Conservation (phyloP, 1,139 yeast genomes). For the Petasospora rhodanensis region DNA sequence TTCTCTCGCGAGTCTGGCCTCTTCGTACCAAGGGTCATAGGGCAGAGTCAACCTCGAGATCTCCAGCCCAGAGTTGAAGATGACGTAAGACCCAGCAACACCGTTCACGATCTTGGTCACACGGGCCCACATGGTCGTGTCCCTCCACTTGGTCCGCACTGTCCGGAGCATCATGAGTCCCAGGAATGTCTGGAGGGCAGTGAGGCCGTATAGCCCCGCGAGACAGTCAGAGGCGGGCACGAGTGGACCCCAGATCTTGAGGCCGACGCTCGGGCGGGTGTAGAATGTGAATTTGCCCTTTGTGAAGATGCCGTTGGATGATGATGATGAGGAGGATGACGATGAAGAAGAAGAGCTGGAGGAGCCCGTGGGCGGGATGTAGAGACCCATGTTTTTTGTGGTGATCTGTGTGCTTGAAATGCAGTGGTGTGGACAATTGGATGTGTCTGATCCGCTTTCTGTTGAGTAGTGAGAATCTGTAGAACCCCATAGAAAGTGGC, state of each 20-base stretch:
- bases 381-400: no score
- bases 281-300: slow-evolving; percentile 23
- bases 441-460: no score
- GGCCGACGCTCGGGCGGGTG: slow-evolving; percentile 50
- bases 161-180: slow-evolving; percentile 33
- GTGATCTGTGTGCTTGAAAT: no score
- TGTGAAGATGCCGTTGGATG: no score
- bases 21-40: slow-evolving; percentile 64
- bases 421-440: no score
- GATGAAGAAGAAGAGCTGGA: no score
- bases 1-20: slow-evolving; percentile 46
- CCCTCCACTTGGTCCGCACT: slow-evolving; percentile 21
- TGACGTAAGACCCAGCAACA: slow-evolving; percentile 18
- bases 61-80: slow-evolving; percentile 41
- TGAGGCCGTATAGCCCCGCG: slow-evolving; percentile 43
- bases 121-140: slow-evolving; percentile 12
- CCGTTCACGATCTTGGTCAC: slow-evolving; percentile 13
- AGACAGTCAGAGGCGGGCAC: slow-evolving; percentile 60
- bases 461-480: no score
- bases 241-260: slow-evolving; percentile 56
- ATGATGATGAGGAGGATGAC: no score
- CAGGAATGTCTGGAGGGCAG: slow-evolving; percentile 43
- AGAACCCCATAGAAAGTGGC: no score
- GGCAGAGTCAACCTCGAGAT: slow-evolving; percentile 43
- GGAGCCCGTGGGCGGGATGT: no score